Evolutionary conservation across 2,329 filamentous ascomycete species (phyloP), one percentile per base, ranked within the genome.

Genomic region (Colletotrichum lini): DNA sequence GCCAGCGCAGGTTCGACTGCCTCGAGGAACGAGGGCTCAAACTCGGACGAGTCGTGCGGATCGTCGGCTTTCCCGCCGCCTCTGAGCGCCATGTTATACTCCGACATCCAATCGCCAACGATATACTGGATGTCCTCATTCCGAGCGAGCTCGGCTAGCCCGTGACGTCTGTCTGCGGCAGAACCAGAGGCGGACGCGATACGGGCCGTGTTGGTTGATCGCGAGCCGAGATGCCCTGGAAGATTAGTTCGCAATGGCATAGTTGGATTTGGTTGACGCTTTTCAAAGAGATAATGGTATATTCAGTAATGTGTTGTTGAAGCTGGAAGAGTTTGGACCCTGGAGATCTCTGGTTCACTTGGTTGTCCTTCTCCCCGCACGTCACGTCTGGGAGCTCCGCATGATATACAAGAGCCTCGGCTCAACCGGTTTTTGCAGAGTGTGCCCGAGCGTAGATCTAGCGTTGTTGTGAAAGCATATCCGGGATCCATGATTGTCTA

Each of bases 81-180:
- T 75, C 70, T 80, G 78, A 72, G 81, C 67, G 86, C 84, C 81
- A 90, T 88, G 76, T 89, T 90, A 73, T 84, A 84, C 73, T 83
- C 82, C 12, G 81, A 82, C 56, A 83, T 77, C 77, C 81, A 83
- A 75, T 83, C 81, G 23, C 81, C 81, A 1, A 79, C 81, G 42
- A 83, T 82, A 53, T 82, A 80, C 59, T 83, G 76, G 9, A 82
- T 74, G 50, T 78, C 74, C 50, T 74, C 76, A 6, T 74, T 69
- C 1, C 63, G 67, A 9, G 74, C 76, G 23, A 77, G 72, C 10
- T 74, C 73, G 40, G 73, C 73, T 26, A 77, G 56, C 23, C 75
- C 74, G 38, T 77, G 75, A 35, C 76, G 75, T 15, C 76, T 70
- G 42, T 78, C 76, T 5, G 73, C 75, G 21, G 75, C 76, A 0